Percentiles rank a stretch among this genome's conserved stretches.
Evolutionary conservation across 306 rosid genomes (phyloP).

Genomic region (Crataegus laevigata): DNA sequence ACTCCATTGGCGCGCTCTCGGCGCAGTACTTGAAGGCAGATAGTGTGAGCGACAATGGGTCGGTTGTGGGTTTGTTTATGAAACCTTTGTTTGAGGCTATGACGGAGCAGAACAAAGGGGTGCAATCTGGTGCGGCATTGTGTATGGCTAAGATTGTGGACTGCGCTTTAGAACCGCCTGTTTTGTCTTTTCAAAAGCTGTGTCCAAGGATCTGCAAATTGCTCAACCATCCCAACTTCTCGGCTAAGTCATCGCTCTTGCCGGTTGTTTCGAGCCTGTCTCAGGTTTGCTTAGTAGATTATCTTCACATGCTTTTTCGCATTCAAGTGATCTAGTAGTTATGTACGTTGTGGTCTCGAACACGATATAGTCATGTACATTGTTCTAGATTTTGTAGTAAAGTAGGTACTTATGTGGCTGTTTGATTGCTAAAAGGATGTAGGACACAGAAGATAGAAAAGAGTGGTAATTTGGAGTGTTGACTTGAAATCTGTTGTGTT

Average conservation of each 20-base stretch:
- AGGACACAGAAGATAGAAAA: not conserved
- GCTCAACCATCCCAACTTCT: constrained; percentile 68
- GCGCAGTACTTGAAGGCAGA: constrained; percentile 44
- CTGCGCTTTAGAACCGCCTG: constrained; percentile 44
- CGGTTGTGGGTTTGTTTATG: constrained; percentile 74
- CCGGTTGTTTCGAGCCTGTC: constrained; percentile 77
- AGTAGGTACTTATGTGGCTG: not conserved
- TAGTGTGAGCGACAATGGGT: constrained; percentile 26
- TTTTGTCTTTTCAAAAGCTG: constrained; percentile 67
- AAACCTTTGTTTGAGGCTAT: constrained; percentile 90
- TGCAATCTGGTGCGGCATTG: constrained; percentile 82
- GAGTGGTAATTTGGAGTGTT: not conserved
- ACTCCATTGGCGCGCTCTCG: constrained; percentile 59
- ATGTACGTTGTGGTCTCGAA: not conserved
- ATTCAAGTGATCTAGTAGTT: not conserved
- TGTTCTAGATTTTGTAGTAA: not conserved
- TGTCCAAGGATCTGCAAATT: constrained; percentile 92
- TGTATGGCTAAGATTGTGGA: constrained; percentile 91
- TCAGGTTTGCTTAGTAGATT: constrained; percentile 42
- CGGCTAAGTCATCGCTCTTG: constrained; percentile 70
- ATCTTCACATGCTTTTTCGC: not conserved
- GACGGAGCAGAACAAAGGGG: constrained; percentile 83
- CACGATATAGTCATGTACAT: not conserved
- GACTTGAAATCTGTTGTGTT: not conserved
- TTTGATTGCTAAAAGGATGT: not conserved